Evolutionary conservation across 108 stramenopile genomes (phyloP), one percentile per base, ranked within the genome.

Genomic region (Cyclotella distinguenda): DNA sequence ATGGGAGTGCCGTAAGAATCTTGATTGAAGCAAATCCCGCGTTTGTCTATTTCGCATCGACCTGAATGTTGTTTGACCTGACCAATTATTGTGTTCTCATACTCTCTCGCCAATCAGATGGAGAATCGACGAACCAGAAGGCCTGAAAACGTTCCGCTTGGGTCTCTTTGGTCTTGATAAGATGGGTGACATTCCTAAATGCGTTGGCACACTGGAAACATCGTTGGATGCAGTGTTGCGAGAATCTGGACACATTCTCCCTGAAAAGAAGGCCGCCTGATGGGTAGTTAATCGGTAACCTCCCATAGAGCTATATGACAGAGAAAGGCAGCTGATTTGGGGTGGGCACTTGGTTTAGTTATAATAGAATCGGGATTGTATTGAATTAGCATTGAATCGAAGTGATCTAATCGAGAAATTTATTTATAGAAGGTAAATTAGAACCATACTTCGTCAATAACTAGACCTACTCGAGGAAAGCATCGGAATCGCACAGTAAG

Each of bases 1-100:
- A 90, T 89, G 84, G 95, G 95, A 12, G 95, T 96, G 13, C 93
- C 95, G 59, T 94, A n/a, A n/a, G n/a, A n/a, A n/a, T n/a, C n/a
- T n/a, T n/a, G n/a, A n/a, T n/a, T n/a, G n/a, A n/a, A n/a, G n/a
- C n/a, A n/a, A n/a, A n/a, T n/a, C n/a, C n/a, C n/a, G n/a, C n/a
- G n/a, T n/a, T n/a, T n/a, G n/a, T n/a, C n/a, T n/a, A 48, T 21
- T 3, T 48, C 19, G 19, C 47, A 4, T 48, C 23, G 2, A 19
- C 19, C 23, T 21, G 11, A 23, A 16, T 16, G 6, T 47, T 47
- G 6, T 47, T 18, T 6, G 6, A 47, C 16, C 15, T 47, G 16
- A 47, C 6, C 16, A 16, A 47, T 47, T 47, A 18, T 11, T 11
- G 9, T 38, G 36, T 38, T 38, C 36, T 38, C 16, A 47, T 47